phyloP scores from a whole-genome alignment of 345 rosid species.

The Geranium brycei region DNA sequence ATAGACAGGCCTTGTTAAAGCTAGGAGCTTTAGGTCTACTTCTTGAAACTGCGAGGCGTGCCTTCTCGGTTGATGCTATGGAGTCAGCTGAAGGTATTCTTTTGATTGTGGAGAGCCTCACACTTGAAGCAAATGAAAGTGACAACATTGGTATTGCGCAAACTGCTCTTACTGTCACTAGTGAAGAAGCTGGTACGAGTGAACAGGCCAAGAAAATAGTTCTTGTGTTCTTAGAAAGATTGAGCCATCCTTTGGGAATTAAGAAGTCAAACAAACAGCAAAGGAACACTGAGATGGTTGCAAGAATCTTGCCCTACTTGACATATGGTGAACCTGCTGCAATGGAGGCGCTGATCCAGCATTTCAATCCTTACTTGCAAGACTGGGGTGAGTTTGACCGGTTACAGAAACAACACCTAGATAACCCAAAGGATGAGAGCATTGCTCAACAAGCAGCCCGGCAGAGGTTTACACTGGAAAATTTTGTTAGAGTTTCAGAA shows the following conservation, averaged over 20 bases:
- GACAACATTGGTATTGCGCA: slow-evolving; percentile 65
- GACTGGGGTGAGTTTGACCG: slow-evolving; percentile 77
- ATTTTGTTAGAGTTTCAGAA: slow-evolving; percentile 89
- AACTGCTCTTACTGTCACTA: slow-evolving; percentile 65
- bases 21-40: slow-evolving; percentile 88
- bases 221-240: slow-evolving; percentile 86
- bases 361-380: slow-evolving; percentile 74
- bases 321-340: slow-evolving; percentile 99
- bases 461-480: slow-evolving; percentile 74
- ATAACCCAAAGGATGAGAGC: slow-evolving; percentile 61
- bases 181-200: slow-evolving; percentile 73
- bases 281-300: slow-evolving; percentile 98
- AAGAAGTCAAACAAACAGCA: slow-evolving; percentile 95
- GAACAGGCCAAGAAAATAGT: slow-evolving; percentile 97
- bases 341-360: slow-evolving; percentile 89
- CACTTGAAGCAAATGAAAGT: slow-evolving; percentile 91
- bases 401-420: slow-evolving; percentile 61
- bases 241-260: slow-evolving; percentile 71
- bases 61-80: slow-evolving; percentile 96
- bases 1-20: slow-evolving; percentile 68
- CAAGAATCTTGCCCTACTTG: slow-evolving; percentile 88
- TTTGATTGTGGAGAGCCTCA: slow-evolving; percentile 87
- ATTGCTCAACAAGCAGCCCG: slow-evolving; percentile 52
- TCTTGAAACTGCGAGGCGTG: slow-evolving; percentile 96
- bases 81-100: slow-evolving; percentile 99